phyloP scores from a whole-genome alignment of 805 yeast genomes.

The Zygosaccharomyces gambellarensis region DNA sequence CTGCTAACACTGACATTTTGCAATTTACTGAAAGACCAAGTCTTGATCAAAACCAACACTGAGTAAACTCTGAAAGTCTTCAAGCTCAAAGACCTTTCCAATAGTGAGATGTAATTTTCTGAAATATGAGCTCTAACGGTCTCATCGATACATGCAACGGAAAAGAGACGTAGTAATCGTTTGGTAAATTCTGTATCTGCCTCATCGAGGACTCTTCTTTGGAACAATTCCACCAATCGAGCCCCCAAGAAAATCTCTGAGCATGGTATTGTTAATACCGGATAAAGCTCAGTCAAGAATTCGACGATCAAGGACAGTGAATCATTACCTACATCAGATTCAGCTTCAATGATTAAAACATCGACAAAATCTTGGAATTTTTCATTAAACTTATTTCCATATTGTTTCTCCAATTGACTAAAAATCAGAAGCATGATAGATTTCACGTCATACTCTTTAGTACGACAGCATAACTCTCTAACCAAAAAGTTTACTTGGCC shows the following conservation, averaged over 20 bases:
- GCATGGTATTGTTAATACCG: constrained; percentile 27
- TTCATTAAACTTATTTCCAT: constrained; percentile 18
- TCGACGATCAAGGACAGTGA: constrained; percentile 21
- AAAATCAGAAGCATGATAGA: constrained; percentile 23
- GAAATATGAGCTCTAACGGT: constrained; percentile 45
- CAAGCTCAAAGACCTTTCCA: constrained; percentile 37
- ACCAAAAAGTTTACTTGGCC: constrained; percentile 24
- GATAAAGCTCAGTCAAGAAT: constrained; percentile 26
- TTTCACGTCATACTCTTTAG: constrained; percentile 17
- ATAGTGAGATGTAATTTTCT: constrained; percentile 39
- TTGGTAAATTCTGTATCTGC: constrained; percentile 21
- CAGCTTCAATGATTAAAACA: constrained; percentile 25
- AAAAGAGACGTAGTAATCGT: constrained; percentile 35
- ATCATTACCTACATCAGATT: constrained; percentile 21
- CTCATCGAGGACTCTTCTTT: constrained; percentile 13
- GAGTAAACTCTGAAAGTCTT: constrained; percentile 34
- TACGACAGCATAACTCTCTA: constrained; percentile 23
- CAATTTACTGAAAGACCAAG: constrained; percentile 49
- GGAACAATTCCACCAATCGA: constrained; percentile 27
- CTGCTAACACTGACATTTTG: constrained; percentile 31
- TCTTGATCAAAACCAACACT: constrained; percentile 47
- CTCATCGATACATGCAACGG: constrained; percentile 49
- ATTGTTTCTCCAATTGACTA: constrained; percentile 15
- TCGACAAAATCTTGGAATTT: constrained; percentile 19
- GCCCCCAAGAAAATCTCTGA: constrained; percentile 29